Evolutionary conservation across 495 filamentous ascomycete species (phyloP).

Genomic region (Thermothielavioides terrestris): DNA sequence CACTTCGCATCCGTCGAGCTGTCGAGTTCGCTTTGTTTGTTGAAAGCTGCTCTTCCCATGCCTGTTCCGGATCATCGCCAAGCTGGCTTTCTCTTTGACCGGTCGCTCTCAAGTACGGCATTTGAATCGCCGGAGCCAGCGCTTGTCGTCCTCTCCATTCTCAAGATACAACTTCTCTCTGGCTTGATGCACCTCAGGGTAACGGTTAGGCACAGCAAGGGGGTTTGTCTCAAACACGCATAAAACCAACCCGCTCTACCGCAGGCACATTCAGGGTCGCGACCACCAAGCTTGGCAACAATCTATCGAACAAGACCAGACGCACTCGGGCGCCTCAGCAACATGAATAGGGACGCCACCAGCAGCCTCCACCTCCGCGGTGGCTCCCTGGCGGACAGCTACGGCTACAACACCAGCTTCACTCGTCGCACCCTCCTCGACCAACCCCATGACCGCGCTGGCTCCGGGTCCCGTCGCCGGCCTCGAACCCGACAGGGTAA

Average conservation of each 20-base stretch:
- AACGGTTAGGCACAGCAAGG: background rate
- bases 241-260: background rate
- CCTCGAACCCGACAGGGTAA: background rate
- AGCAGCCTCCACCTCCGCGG: background rate
- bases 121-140: no score
- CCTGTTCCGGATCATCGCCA: background rate
- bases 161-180: no score
- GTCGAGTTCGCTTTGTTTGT: conserved; percentile 4
- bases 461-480: background rate
- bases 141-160: no score
- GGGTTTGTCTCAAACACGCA: background rate
- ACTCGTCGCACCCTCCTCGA: background rate
- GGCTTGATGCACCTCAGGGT: no score
- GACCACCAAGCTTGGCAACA: background rate
- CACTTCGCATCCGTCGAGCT: no score
- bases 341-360: background rate
- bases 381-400: background rate
- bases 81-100: background rate
- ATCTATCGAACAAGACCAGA: background rate
- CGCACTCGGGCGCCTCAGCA: background rate
- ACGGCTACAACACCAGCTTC: background rate
- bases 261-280: background rate
- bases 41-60: background rate
- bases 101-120: background rate
- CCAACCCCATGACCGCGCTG: background rate